Percentiles rank a stretch among this genome's conserved stretches.
phyloP scores from a whole-genome alignment of 148 eudicot species.

The Spergularia marina region DNA sequence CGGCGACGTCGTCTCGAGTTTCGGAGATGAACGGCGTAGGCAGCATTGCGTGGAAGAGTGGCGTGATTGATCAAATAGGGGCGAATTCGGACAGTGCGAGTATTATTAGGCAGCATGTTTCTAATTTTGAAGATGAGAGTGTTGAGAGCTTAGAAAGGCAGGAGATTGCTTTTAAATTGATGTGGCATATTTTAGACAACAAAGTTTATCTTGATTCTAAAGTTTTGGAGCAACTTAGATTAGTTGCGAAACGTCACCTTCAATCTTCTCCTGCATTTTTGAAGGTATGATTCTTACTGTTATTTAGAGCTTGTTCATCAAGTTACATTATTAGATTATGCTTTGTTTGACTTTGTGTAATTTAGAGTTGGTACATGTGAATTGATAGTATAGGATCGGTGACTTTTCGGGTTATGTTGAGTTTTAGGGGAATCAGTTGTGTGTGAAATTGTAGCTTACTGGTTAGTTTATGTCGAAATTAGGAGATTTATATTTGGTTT shows the following conservation, averaged over 20 bases:
- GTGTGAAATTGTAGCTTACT: neutral
- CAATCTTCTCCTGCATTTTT: conserved; percentile 63
- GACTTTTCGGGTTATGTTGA: neutral
- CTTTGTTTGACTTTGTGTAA: neutral
- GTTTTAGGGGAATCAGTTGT: neutral
- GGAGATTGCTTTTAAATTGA: conserved; percentile 70
- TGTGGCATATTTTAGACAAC: conserved; percentile 50
- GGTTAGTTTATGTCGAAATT: neutral
- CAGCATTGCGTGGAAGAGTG: conserved; percentile 44
- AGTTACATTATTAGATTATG: neutral
- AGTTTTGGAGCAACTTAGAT: conserved; percentile 72
- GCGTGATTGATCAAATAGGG: conserved; percentile 13
- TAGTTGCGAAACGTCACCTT: conserved; percentile 69
- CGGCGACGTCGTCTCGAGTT: conserved; percentile 36
- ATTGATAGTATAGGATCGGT: neutral
- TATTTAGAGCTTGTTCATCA: neutral
- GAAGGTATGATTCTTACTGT: conserved; percentile 45
- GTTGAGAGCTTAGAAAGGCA: conserved; percentile 74
- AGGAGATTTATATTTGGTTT: conserved; percentile 12
- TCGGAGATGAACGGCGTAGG: conserved; percentile 51
- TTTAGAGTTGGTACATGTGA: neutral
- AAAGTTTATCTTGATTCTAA: conserved; percentile 53
- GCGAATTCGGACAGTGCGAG: conserved; percentile 33
- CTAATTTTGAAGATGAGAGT: conserved; percentile 72
- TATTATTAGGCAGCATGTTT: conserved; percentile 34